Evolutionary conservation across 768 basidiomycete species (phyloP).

Genomic region (Chalciporus sphaerocephalus): DNA sequence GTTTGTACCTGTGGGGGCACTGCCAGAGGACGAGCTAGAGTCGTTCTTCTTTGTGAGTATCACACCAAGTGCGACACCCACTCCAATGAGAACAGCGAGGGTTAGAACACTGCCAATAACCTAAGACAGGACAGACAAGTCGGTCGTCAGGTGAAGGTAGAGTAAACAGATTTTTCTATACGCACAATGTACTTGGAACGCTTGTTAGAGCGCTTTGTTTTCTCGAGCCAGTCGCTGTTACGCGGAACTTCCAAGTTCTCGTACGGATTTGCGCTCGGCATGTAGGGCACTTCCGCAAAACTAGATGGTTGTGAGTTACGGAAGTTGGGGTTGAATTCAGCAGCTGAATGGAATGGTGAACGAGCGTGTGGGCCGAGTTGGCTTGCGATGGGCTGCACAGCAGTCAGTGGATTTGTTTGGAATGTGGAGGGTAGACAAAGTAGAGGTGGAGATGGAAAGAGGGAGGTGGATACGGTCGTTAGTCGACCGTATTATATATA

Average conservation of each 20-base stretch:
- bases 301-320: slow-evolving; percentile 21
- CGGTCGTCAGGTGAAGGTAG: slow-evolving; percentile 1
- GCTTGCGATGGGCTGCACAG: slow-evolving; percentile 33
- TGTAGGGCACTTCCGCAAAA: slow-evolving; percentile 25
- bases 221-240: slow-evolving; percentile 41
- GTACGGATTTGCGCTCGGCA: slow-evolving; percentile 26
- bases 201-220: slow-evolving; percentile 27
- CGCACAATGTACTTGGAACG: slow-evolving; percentile 59
- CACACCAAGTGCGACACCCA: slow-evolving; percentile 63
- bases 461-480: too few species aligned
- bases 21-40: slow-evolving; percentile 20
- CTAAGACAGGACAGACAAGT: slow-evolving; percentile 30
- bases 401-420: slow-evolving; percentile 12
- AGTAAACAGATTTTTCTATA: slow-evolving; percentile 7
- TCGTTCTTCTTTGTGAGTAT: slow-evolving; percentile 53
- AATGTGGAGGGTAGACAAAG: not conserved
- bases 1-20: slow-evolving; percentile 30
- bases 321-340: slow-evolving; percentile 22
- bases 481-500: slow-evolving; percentile 1
- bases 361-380: slow-evolving; percentile 35
- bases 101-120: slow-evolving; percentile 47
- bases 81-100: slow-evolving; percentile 49
- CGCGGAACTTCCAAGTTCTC: slow-evolving; percentile 30
- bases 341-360: slow-evolving; percentile 24
- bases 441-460: not conserved